A percentile compares a stretch with the other conserved stretches of the same genome.
phyloP scores from a whole-genome alignment of 352 stramenopile species.

The Globisporangium cylindrosporum region DNA sequence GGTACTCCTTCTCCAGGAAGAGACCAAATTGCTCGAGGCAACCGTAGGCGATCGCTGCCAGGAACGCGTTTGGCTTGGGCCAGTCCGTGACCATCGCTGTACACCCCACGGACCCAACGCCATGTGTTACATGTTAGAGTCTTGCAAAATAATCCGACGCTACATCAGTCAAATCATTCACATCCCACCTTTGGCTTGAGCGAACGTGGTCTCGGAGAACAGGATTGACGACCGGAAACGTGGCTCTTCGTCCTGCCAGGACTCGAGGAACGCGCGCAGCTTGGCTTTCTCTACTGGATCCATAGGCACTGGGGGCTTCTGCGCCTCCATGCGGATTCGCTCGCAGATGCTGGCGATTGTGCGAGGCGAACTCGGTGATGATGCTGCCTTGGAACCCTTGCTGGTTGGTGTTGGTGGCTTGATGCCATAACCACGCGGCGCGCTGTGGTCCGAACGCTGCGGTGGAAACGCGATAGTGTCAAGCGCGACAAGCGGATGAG shows the following conservation, averaged over 20 bases:
- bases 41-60: conserved; percentile 46
- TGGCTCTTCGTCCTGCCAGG: conserved; percentile 44
- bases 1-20: conserved; percentile 44
- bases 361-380: not conserved
- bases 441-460: not conserved
- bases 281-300: conserved; percentile 32
- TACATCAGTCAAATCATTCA: too few species aligned
- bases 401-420: not conserved
- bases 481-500: not conserved
- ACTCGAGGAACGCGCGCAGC: conserved; percentile 45
- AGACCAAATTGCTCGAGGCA: conserved; percentile 46
- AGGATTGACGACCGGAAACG: conserved; percentile 56
- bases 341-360: conserved; percentile 10
- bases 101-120: not conserved
- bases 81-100: conserved; percentile 38
- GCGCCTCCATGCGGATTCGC: conserved; percentile 6
- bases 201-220: conserved; percentile 61
- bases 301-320: not conserved
- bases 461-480: conserved; percentile 11
- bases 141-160: too few species aligned
- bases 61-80: conserved; percentile 50
- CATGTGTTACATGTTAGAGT: too few species aligned
- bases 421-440: not conserved
- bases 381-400: not conserved
- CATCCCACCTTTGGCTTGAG: conserved; percentile 38